phyloP scores from a whole-genome alignment of 805 yeast species.

The Saccharomycopsis selenospora region DNA sequence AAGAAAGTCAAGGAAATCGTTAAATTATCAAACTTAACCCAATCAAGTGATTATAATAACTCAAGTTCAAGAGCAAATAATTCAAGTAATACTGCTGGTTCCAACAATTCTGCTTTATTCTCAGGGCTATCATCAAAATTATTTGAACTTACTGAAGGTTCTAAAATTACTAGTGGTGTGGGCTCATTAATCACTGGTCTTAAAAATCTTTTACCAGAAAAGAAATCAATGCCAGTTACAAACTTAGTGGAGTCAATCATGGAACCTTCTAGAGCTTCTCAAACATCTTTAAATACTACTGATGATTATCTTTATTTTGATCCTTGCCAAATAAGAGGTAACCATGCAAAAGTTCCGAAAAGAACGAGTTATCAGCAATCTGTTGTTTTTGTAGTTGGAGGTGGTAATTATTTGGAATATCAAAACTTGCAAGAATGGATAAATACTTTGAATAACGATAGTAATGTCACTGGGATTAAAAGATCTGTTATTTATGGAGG shows the following conservation, averaged over 20 bases:
- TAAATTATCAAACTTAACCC: conserved; percentile 40
- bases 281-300: conserved; percentile 59
- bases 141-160: conserved; percentile 73
- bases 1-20: conserved; percentile 74
- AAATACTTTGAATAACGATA: conserved; percentile 30
- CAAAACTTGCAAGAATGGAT: conserved; percentile 92
- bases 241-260: conserved; percentile 84
- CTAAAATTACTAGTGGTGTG: conserved; percentile 74
- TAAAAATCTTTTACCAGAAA: conserved; percentile 79
- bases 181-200: conserved; percentile 84
- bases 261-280: conserved; percentile 67
- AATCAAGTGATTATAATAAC: conserved; percentile 31
- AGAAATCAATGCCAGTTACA: conserved; percentile 82
- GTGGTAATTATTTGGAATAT: conserved; percentile 92
- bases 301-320: conserved; percentile 89
- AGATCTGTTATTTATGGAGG: conserved; percentile 80
- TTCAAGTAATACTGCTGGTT: conserved; percentile 23
- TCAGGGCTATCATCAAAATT: conserved; percentile 69
- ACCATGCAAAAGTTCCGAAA: conserved; percentile 82
- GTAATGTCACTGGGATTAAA: conserved; percentile 28
- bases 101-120: conserved; percentile 47
- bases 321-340: conserved; percentile 80
- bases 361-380: conserved; percentile 76
- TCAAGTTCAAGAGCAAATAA: conserved; percentile 29
- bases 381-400: conserved; percentile 90